Percentiles rank a stretch among this genome's conserved stretches.
phyloP scores from a whole-genome alignment of 1,284 basidiomycete genomes.

The Austroboletus novae-zelandiae region DNA sequence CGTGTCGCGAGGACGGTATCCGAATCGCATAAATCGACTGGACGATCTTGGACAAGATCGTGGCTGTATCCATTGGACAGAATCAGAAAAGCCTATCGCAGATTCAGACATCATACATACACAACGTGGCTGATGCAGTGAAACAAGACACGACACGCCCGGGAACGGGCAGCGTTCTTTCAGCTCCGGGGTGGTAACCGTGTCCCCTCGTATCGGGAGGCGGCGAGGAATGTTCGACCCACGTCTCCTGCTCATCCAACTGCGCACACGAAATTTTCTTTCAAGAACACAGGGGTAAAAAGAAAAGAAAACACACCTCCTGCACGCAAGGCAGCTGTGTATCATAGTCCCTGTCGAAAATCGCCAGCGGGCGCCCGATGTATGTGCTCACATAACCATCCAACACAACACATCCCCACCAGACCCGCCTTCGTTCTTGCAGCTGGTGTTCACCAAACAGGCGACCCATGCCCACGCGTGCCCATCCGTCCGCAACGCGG shows the following conservation, averaged over 20 bases:
- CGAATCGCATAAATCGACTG: constrained; percentile 74
- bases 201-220: constrained; percentile 34
- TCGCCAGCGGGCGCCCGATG: constrained; percentile 76
- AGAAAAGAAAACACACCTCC: constrained; percentile 44
- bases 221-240: constrained; percentile 43
- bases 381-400: constrained; percentile 81
- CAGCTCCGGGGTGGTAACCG: constrained; percentile 21
- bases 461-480: constrained; percentile 48
- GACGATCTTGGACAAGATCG: constrained; percentile 65
- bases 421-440: constrained; percentile 73
- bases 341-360: constrained; percentile 81
- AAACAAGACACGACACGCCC: constrained; percentile 71
- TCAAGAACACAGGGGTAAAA: background rate
- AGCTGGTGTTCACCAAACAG: constrained; percentile 67
- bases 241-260: constrained; percentile 63
- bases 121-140: constrained; percentile 69
- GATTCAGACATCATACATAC: constrained; percentile 40
- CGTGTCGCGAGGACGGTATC: constrained; percentile 52
- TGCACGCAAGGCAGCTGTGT: constrained; percentile 64
- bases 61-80: constrained; percentile 41
- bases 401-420: constrained; percentile 80
- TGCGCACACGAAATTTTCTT: constrained; percentile 22
- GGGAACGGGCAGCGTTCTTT: constrained; percentile 36
- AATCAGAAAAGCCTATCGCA: background rate
- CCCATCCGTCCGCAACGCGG: constrained; percentile 76